Evolutionary conservation across 805 yeast species (phyloP), one percentile per base, ranked within the genome.

Genomic region (Wickerhamomyces canadensis): DNA sequence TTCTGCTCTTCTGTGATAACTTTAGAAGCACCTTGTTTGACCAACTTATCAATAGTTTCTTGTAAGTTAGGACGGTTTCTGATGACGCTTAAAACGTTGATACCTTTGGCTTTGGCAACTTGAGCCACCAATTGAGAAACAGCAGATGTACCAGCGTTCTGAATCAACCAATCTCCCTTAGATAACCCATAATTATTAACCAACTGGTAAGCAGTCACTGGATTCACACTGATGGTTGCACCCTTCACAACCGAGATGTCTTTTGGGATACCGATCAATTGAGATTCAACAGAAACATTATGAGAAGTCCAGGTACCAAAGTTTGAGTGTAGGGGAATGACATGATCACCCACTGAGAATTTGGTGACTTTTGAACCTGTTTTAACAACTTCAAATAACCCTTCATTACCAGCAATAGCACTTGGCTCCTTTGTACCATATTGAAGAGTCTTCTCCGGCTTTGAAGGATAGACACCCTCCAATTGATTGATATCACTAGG

Each of bases 281-380:
- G 69, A 1, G 63, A 57, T 12, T 71, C 72, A 2, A 55, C 58
- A 7, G 80, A 73, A 33, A 81, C 56, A 9, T 84, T 80, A 47
- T 82, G 85, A 3, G 91, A 76, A 43, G 95, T 72, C 99, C 99
- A 93, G 4, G 98, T 91, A 22, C 98, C 99, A 41, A 80, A 80
- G 49, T 84, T 82, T 11, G 87, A 82, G 28, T 65, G 65, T 10
- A 75, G 54, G 10, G 98, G 97, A 31, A 91, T 74, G 27, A 80
- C 86, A 89, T 95, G 87, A 58, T 93, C 98, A 32, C 96, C 96
- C 2, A 65, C 62, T 31, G 65, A 49, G 35, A 84, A 65, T 6
- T 55, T 50, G 16, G 49, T 44, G 9, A 77, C 84, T 13, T 60
- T 51, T 9, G 68, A 47, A 16, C 95, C 96, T 9, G 75, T 73